Conservation (phyloP, 1,284 basidiomycete genomes). For the Schizopora paradoxa region DNA sequence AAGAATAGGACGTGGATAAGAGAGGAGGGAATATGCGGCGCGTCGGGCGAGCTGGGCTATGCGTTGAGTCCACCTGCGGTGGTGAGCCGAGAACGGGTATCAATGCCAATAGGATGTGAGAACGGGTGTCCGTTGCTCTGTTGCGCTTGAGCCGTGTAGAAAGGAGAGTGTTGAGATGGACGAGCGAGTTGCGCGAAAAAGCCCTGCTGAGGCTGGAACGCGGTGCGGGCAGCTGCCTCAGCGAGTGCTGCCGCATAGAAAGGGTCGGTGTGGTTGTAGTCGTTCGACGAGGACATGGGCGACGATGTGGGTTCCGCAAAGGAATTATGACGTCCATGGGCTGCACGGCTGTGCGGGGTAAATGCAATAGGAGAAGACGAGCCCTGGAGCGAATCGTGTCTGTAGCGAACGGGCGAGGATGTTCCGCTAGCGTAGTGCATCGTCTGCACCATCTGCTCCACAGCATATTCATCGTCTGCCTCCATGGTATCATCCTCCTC, state of each 20-base stretch:
- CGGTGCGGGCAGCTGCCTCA: conserved; percentile 7
- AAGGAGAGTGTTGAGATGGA: conserved; percentile 40
- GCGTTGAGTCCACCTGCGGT: not conserved
- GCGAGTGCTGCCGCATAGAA: conserved; percentile 13
- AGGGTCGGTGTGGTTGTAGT: conserved; percentile 5
- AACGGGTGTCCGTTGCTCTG: conserved; percentile 16
- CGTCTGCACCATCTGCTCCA: conserved; percentile 12
- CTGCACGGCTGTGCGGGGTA: not conserved
- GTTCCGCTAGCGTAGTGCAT: not conserved
- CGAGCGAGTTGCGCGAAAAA: conserved; percentile 40
- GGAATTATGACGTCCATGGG: not conserved
- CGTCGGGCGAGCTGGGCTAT: not conserved
- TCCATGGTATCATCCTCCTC: conserved; percentile 12
- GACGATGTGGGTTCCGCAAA: conserved; percentile 2
- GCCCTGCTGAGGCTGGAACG: conserved; percentile 18
- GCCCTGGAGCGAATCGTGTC: conserved; percentile 5
- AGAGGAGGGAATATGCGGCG: not conserved
- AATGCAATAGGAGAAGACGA: not conserved
- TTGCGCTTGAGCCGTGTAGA: conserved; percentile 26
- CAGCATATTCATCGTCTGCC: conserved; percentile 15
- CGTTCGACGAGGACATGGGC: conserved; percentile 3
- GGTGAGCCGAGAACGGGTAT: conserved; percentile 2
- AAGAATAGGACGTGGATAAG: not conserved
- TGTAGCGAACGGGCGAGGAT: conserved; percentile 8
- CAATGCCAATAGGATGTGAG: conserved; percentile 17